Conservation (phyloP, 805 yeast genomes). For the Sungouiozyma intestinalis region DNA sequence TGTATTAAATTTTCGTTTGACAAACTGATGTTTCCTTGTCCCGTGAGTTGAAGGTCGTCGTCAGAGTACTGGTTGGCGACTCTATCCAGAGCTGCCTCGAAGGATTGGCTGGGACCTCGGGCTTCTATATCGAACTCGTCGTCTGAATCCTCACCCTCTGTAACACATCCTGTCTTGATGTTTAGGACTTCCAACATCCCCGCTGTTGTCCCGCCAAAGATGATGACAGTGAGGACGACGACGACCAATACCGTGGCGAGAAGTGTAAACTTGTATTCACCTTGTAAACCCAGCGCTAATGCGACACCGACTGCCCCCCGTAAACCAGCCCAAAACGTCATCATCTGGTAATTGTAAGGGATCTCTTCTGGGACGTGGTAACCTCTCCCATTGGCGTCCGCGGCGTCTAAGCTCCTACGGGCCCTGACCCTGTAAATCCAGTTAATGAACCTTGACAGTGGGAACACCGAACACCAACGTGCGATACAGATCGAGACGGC, state of each 20-base stretch:
- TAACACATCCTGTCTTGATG: constrained; percentile 83
- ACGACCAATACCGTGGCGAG: constrained; percentile 94
- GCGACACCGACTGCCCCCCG: constrained; percentile 99
- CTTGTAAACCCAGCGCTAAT: constrained; percentile 92
- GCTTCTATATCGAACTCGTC: constrained; percentile 94
- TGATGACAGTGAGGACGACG: constrained; percentile 88
- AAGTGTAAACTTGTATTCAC: constrained; percentile 79
- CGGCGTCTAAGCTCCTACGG: too few relatives aligned
- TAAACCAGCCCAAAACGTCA: constrained; percentile 99
- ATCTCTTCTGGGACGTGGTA: constrained; percentile 65
- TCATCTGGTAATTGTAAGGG: constrained; percentile 91
- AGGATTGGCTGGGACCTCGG: constrained; percentile 24
- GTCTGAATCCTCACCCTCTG: constrained; percentile 66
- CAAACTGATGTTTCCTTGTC: neutral
- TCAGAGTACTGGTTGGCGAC: constrained; percentile 4
- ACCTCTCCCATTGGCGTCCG: neutral
- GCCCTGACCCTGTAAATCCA: constrained; percentile 58
- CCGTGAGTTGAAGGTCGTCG: neutral
- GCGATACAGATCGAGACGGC: constrained; percentile 86
- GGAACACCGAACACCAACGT: constrained; percentile 96
- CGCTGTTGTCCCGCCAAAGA: constrained; percentile 98
- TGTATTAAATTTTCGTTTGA: neutral
- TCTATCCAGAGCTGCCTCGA: neutral
- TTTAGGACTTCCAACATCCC: constrained; percentile 94
- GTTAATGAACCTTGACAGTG: constrained; percentile 75